A percentile compares a stretch with the other conserved stretches of the same genome.
These are phyloP conservation scores for Pythium rishiriense DNA, from an alignment of 352 stramenopile species.

Conservation along the genomic window DNA sequence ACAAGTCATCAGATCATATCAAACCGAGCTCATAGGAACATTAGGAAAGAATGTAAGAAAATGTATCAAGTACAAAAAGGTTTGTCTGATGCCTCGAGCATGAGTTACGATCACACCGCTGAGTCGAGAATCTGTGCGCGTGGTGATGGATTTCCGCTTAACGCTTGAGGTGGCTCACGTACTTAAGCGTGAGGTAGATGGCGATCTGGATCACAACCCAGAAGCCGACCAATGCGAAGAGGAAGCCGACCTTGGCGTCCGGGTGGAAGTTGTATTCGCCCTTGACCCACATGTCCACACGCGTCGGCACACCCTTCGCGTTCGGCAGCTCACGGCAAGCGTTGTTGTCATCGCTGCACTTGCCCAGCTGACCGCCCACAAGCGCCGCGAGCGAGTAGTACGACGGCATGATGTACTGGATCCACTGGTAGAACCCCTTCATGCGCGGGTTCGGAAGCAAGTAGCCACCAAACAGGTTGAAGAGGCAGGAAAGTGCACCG, in stretches of 20 bases:
- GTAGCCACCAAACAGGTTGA: slow-evolving; percentile 67
- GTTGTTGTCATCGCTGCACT: slow-evolving; percentile 36
- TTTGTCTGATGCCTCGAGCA: not conserved
- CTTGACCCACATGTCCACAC: slow-evolving; percentile 35
- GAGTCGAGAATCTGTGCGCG: too few relatives aligned
- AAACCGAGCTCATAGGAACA: too few relatives aligned
- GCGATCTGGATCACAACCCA: slow-evolving; percentile 53
- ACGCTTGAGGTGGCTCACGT: slow-evolving; percentile 69
- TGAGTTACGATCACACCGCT: not conserved
- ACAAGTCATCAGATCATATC: too few relatives aligned
- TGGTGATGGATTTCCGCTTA: too few relatives aligned
- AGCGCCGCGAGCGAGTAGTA: slow-evolving; percentile 50
- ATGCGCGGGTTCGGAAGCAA: slow-evolving; percentile 51
- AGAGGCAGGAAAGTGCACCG: slow-evolving; percentile 59
- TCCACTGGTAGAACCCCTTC: slow-evolving; percentile 64
- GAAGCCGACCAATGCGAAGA: slow-evolving; percentile 46
- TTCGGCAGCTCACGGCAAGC: slow-evolving; percentile 19
- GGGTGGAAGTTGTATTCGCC: slow-evolving; percentile 56
- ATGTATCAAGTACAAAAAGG: slow-evolving; percentile 2
- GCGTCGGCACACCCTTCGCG: slow-evolving; percentile 13
- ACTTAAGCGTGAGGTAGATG: slow-evolving; percentile 68
- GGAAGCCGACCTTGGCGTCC: slow-evolving; percentile 44
- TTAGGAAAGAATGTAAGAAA: not conserved
- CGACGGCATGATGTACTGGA: slow-evolving; percentile 60
- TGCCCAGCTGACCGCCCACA: slow-evolving; percentile 38